Conservation (phyloP, 2,329 filamentous ascomycete species). For the Cercospora berteroae region DNA sequence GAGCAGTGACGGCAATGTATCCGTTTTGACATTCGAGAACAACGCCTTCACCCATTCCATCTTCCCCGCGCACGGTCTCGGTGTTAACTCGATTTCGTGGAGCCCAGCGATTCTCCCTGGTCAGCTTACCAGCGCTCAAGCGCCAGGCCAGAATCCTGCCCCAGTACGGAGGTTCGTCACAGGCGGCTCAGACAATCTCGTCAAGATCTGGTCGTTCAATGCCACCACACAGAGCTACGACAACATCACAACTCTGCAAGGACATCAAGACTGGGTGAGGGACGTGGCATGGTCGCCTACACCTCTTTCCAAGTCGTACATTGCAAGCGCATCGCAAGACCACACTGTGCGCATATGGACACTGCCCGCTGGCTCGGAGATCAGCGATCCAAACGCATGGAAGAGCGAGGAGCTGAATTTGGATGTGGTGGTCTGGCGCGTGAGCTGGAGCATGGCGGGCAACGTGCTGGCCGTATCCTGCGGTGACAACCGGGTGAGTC, state of each 20-base stretch:
- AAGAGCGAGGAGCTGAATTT: constrained; percentile 81
- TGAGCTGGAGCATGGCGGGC: constrained; percentile 95
- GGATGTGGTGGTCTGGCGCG: constrained; percentile 87
- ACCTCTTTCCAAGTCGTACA: constrained; percentile 92
- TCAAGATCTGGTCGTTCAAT: constrained; percentile 91
- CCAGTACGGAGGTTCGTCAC: constrained; percentile 81
- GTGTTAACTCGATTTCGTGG: constrained; percentile 95
- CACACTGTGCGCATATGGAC: constrained; percentile 99
- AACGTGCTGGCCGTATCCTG: constrained; percentile 94
- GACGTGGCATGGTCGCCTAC: constrained; percentile 97
- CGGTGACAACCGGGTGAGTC: constrained; percentile 90
- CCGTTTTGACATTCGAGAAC: constrained; percentile 94
- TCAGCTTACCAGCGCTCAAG: constrained; percentile 71
- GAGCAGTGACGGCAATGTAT: constrained; percentile 88
- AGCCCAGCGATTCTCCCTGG: constrained; percentile 82
- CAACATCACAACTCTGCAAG: constrained; percentile 62
- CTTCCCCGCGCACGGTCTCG: constrained; percentile 88
- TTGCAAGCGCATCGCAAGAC: constrained; percentile 91
- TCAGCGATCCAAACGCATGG: constrained; percentile 65
- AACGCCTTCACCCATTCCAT: constrained; percentile 86
- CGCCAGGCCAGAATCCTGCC: constrained; percentile 45
- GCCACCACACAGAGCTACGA: constrained; percentile 39
- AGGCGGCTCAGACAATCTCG: constrained; percentile 85
- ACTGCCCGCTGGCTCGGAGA: constrained; percentile 39
- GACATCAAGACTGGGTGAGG: constrained; percentile 94